phyloP scores from a whole-genome alignment of 139 green algal genomes.

The Spirogloea muscicola region DNA sequence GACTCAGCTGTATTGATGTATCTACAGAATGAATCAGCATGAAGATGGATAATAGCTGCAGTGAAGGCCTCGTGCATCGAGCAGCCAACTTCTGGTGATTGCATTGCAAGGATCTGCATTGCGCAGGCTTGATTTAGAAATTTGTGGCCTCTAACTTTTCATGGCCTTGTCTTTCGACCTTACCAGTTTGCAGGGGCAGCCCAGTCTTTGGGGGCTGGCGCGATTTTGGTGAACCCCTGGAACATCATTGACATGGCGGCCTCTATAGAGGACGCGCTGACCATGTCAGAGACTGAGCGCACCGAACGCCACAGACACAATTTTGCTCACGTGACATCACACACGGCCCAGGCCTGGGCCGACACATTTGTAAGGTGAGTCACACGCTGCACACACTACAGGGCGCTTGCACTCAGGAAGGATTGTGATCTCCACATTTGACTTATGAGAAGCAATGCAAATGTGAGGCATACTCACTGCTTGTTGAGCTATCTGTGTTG shows the following conservation, averaged over 20 bases:
- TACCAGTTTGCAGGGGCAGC: conserved; percentile 89
- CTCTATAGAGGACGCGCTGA: conserved; percentile 71
- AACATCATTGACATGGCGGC: conserved; percentile 90
- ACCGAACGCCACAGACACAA: conserved; percentile 89
- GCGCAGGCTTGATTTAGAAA: too few species aligned
- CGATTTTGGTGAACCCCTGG: conserved; percentile 97
- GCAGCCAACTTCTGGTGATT: too few species aligned
- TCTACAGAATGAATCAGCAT: too few species aligned
- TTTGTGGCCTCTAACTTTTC: not conserved
- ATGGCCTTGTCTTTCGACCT: not conserved
- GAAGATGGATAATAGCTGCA: too few species aligned
- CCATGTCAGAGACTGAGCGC: conserved; percentile 68
- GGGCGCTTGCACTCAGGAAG: too few species aligned
- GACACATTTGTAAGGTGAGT: conserved; percentile 90
- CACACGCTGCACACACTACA: not conserved
- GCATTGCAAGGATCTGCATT: too few species aligned
- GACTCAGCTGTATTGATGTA: too few species aligned
- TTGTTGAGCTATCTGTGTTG: too few species aligned
- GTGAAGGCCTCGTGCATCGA: too few species aligned
- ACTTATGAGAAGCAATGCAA: too few species aligned
- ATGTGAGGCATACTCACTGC: too few species aligned
- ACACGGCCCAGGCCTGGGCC: conserved; percentile 81
- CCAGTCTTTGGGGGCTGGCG: conserved; percentile 76
- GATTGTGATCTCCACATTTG: too few species aligned
- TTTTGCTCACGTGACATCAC: conserved; percentile 89